Evolutionary conservation across 2,329 filamentous ascomycete genomes (phyloP), one percentile per base, ranked within the genome.

Genomic region (Polychaeton citri): DNA sequence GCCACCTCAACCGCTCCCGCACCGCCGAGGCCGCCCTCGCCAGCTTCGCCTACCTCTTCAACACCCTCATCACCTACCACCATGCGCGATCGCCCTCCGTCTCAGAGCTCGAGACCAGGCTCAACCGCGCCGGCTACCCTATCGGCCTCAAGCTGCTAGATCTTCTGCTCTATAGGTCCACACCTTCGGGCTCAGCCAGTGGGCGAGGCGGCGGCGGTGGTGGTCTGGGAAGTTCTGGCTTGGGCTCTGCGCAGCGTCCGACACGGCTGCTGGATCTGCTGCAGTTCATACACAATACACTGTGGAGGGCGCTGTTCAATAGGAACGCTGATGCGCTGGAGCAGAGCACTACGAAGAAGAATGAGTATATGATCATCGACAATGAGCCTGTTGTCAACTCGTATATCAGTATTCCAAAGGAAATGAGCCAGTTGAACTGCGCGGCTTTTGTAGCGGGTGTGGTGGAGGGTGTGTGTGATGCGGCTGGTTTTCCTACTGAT

Each of bases 321-420:
- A 81, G 88, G 1, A 79, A 87, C 38, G 90, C 90, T 19, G 88
- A 96, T 63, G 81, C 85, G 13, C 76, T 98, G 39, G 90, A 98
- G 64, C 87, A 90, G 63, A 84, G 78, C 40, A 79, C 82, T 6
- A 74, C 79, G 36, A 88, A 86, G 35, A 79, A 84, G 6, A 85
- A 90, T 49, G 88, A 96, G 66, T 98, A 96, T 68, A 96, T 98
- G 88, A 90, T 98, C 51, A 84, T 87, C 51, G 90, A 98, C 64
- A 96, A 98, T 62, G 90, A 96, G 58, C 90, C 90, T 16, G 70
- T 96, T 34, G 88, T 96, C 26, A 96, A 95, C 61, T 79, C 81
- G 43, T 96, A 90, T 64, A 81, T 98, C 54, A 85, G 78, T 50
- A 81, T 96, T 36, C 90, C 90, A 12, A 81, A 81, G 53, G 90